These are phyloP conservation scores for Suillus ampliporus DNA, from an alignment of 768 basidiomycete species.

Conservation along the genomic window DNA sequence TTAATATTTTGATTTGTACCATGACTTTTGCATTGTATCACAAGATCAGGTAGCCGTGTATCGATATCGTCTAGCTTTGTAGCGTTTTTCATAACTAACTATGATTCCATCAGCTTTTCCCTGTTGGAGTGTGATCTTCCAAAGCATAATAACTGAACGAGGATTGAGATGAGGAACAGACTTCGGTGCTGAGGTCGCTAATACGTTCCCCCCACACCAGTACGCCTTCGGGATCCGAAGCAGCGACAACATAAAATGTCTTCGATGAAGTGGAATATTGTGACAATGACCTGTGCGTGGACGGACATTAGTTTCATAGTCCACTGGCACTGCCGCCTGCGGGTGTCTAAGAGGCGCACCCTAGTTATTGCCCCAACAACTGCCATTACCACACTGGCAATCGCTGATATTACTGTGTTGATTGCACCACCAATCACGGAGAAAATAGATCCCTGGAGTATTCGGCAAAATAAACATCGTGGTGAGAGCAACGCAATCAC, in stretches of 20 bases:
- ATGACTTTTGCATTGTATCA: conserved; percentile 3
- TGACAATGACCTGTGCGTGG: not conserved
- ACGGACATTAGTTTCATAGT: not conserved
- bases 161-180: not conserved
- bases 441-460: not conserved
- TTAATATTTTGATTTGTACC: conserved; percentile 17
- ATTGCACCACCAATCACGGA: too few species aligned
- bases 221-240: not conserved
- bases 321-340: not conserved
- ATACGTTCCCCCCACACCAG: not conserved
- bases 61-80: conserved; percentile 24
- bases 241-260: not conserved
- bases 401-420: too few species aligned
- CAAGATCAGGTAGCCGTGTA: conserved; percentile 23
- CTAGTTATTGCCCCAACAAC: not conserved
- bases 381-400: too few species aligned
- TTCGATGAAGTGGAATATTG: not conserved
- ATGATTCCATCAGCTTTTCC: not conserved
- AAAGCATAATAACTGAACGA: not conserved
- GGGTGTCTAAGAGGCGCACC: not conserved
- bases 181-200: not conserved
- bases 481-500: not conserved
- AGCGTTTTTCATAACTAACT: conserved; percentile 7
- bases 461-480: too few species aligned
- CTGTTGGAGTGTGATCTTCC: not conserved